Evolutionary conservation across 768 basidiomycete species (phyloP).

Genomic region (Boletus tylopilopsis): DNA sequence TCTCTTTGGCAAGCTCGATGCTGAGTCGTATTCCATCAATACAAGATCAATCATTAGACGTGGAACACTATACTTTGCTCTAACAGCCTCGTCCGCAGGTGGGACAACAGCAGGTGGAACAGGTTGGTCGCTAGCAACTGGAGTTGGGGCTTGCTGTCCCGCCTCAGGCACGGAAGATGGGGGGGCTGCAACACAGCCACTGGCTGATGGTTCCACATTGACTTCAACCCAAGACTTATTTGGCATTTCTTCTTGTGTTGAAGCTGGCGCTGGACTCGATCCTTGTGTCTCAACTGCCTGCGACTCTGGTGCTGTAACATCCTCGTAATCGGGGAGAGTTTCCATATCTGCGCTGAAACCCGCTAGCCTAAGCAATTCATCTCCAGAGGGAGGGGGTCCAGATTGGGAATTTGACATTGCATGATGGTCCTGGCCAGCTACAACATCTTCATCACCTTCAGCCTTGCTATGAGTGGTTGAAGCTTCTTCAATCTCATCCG

Average conservation of each 20-base stretch:
- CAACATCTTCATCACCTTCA: slow-evolving; percentile 18
- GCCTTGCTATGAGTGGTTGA: background rate
- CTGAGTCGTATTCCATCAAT: slow-evolving; percentile 24
- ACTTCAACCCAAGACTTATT: slow-evolving; percentile 1
- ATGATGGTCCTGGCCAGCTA: slow-evolving; percentile 7
- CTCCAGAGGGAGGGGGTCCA: slow-evolving; percentile 32
- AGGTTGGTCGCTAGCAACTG: slow-evolving; percentile 1
- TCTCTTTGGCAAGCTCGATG: slow-evolving; percentile 41
- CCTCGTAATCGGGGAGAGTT: slow-evolving; percentile 56
- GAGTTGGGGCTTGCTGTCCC: slow-evolving; percentile 10
- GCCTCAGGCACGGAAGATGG: background rate
- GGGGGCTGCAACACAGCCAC: background rate
- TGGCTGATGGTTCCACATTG: slow-evolving; percentile 1
- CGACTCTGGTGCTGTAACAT: slow-evolving; percentile 29
- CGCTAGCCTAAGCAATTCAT: slow-evolving; percentile 49
- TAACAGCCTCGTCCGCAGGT: slow-evolving; percentile 20
- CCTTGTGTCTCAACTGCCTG: slow-evolving; percentile 4
- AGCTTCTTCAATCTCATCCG: slow-evolving; percentile 20
- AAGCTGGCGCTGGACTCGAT: background rate
- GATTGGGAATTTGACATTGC: background rate
- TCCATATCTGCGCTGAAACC: slow-evolving; percentile 42
- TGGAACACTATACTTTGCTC: slow-evolving; percentile 20
- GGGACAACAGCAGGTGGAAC: slow-evolving; percentile 6
- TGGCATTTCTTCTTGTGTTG: background rate
- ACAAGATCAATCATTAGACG: background rate